Evolutionary conservation across 495 filamentous ascomycete species (phyloP).

Genomic region (Aspergillus haitiensis): DNA sequence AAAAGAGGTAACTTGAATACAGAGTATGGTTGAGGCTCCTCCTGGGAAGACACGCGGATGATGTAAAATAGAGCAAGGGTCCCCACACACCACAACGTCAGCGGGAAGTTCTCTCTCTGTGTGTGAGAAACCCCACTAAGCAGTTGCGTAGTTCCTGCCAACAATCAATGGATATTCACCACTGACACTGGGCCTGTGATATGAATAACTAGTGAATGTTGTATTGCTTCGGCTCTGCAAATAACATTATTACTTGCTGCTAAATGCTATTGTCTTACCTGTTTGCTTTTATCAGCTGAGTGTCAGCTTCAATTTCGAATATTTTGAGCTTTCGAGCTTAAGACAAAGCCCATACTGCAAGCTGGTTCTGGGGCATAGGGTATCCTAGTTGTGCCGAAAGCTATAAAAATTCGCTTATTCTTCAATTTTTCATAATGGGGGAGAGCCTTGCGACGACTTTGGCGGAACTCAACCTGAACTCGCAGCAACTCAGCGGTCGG

Average conservation of each 20-base stretch:
- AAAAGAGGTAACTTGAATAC: too few relatives aligned
- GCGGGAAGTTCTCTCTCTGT: not conserved
- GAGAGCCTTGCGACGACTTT: conserved; percentile 34
- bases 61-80: too few relatives aligned
- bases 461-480: conserved; percentile 31
- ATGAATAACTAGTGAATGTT: not conserved
- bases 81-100: not conserved
- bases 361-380: too few relatives aligned
- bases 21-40: too few relatives aligned
- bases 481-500: conserved; percentile 27
- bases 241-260: too few relatives aligned
- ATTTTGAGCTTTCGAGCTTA: too few relatives aligned
- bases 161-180: not conserved
- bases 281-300: too few relatives aligned
- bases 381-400: too few relatives aligned
- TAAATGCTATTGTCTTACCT: too few relatives aligned
- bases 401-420: not conserved
- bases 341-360: too few relatives aligned
- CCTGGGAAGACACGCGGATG: too few relatives aligned
- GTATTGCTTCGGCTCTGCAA: not conserved
- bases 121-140: not conserved
- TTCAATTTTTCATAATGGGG: conserved; percentile 20
- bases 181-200: not conserved
- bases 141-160: not conserved
- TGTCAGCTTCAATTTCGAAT: too few relatives aligned